Evolutionary conservation across 1,139 yeast genomes (phyloP), one percentile per base, ranked within the genome.

Genomic region (Ogataea hybrid): DNA sequence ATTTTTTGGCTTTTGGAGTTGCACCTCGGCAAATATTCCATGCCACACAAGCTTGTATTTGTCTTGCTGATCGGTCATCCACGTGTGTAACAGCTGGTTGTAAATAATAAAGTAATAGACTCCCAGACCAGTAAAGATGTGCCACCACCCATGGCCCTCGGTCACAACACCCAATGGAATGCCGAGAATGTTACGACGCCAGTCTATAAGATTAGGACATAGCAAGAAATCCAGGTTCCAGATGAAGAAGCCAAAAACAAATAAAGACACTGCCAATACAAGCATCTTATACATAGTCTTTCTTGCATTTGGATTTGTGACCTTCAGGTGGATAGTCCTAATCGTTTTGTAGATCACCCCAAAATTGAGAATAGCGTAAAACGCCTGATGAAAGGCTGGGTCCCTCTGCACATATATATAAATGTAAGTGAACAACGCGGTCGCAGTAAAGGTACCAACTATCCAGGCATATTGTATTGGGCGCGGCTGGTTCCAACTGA

Each of bases 91-190:
- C 2, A 62, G 28, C 52, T 61, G 60, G 44, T 62, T 62, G 43
- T 62, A 63, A 23, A 59, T 35, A 36, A 63, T 55, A 49, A 63
- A 63, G 41, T 61, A 61, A 41, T 62, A 63, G 12, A 63, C 62
- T 11, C 95, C 96, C 10, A 80, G 69, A 3, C 95, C 95, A 0
- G 95, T 87, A 49, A 87, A 73, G 25, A 87, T 68, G 61, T 92
- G 98, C 98, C 98, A 92, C 97, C 97, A 92, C 15, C 95, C 96
- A 60, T 92, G 98, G 25, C 96, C 85, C 61, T 92, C 98, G 29
- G 92, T 70, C 9, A 92, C 53, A 50, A 88, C 77, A 1, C 98
- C 98, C 45, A 84, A 77, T 1, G 97, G 97, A 69, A 89, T 75
- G 2, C 96, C 95, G n/a, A 81, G 57, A 59, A 74, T 68, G 3